Evolutionary conservation across 129 eudicot genomes (phyloP).

Genomic region (Arctium lappa): DNA sequence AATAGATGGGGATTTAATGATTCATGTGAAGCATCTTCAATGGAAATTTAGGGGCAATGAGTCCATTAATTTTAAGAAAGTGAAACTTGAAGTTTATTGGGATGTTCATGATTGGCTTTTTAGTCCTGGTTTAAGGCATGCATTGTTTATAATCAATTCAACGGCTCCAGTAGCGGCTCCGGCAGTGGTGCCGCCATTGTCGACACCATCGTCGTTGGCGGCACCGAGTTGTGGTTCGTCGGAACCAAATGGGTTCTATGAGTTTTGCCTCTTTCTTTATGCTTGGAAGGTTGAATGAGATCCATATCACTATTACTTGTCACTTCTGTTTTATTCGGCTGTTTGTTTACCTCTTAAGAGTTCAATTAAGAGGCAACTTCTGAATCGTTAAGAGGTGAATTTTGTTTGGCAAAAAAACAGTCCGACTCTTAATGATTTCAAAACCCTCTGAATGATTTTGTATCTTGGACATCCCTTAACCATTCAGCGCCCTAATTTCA

Average conservation of each 20-base stretch:
- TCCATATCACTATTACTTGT: neutral
- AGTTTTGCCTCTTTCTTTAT: conserved; percentile 80
- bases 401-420: too few species aligned
- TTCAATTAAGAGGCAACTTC: too few species aligned
- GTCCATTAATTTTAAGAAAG: conserved; percentile 45
- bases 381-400: too few species aligned
- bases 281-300: conserved; percentile 84
- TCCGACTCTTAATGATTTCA: too few species aligned
- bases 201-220: conserved; percentile 37
- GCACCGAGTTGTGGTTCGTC: conserved; percentile 52
- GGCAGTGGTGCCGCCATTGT: neutral
- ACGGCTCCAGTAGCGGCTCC: conserved; percentile 35
- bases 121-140: conserved; percentile 76
- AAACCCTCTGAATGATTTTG: too few species aligned
- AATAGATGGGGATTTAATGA: conserved; percentile 72
- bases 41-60: conserved; percentile 95
- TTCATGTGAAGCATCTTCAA: conserved; percentile 82
- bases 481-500: too few species aligned
- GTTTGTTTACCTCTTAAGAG: too few species aligned
- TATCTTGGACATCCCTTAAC: too few species aligned
- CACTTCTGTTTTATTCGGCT: neutral
- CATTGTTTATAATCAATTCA: conserved; percentile 72
- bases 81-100: conserved; percentile 77
- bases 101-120: conserved; percentile 97
- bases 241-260: conserved; percentile 51